Evolutionary conservation across 345 rosid genomes (phyloP).

Genomic region (Firmiana major): DNA sequence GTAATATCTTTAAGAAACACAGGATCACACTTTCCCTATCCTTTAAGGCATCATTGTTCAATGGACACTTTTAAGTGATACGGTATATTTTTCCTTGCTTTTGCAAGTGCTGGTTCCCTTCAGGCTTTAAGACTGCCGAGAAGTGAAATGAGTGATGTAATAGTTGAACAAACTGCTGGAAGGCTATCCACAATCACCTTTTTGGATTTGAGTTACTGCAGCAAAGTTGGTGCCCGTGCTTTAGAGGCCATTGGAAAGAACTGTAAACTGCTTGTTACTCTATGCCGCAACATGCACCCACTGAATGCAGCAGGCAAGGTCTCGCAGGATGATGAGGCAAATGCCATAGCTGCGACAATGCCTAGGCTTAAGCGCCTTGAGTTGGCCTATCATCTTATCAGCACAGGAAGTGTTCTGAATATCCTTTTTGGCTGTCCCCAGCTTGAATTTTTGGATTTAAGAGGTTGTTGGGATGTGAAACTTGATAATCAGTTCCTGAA

Average conservation of each 20-base stretch:
- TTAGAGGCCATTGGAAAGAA: conserved; percentile 69
- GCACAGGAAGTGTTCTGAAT: conserved; percentile 54
- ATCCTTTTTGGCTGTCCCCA: conserved; percentile 51
- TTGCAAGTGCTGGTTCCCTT: conserved; percentile 77
- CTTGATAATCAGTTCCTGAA: conserved; percentile 54
- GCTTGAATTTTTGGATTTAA: conserved; percentile 71
- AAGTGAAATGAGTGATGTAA: conserved; percentile 56
- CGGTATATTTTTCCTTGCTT: conserved; percentile 18
- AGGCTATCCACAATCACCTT: conserved; percentile 58
- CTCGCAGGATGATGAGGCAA: conserved; percentile 71
- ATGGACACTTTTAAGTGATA: conserved; percentile 12
- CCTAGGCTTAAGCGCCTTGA: conserved; percentile 77
- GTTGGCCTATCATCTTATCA: conserved; percentile 59
- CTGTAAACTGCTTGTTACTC: conserved; percentile 58
- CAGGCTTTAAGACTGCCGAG: conserved; percentile 56
- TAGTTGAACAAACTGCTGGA: conserved; percentile 59
- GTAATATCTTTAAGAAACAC: background rate
- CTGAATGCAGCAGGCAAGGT: conserved; percentile 34
- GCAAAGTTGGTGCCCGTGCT: conserved; percentile 51
- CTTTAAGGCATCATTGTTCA: background rate
- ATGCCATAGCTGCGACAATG: conserved; percentile 73
- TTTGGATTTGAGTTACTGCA: conserved; percentile 88
- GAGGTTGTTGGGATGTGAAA: conserved; percentile 86
- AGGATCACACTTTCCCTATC: background rate
- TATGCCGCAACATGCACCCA: conserved; percentile 79